A percentile compares a stretch with the other conserved stretches of the same genome.
These are phyloP conservation scores for Neobulgaria alba DNA, from an alignment of 2,329 filamentous ascomycete genomes.

Conservation along the genomic window DNA sequence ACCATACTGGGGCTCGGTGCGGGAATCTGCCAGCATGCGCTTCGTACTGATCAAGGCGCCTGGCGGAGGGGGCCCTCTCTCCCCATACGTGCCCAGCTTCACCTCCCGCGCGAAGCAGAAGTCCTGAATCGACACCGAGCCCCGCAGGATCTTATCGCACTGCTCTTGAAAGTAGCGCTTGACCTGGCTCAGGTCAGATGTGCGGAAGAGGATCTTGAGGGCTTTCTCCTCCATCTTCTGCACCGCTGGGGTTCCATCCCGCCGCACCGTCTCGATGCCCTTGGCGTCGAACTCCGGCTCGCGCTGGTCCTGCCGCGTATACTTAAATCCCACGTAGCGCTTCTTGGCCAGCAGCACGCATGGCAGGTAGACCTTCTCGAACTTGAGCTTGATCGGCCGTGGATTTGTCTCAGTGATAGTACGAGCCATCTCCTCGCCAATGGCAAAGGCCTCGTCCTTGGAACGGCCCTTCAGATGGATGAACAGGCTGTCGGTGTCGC, in stretches of 20 bases:
- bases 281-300: conserved; percentile 94
- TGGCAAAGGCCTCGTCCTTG: conserved; percentile 79
- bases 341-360: conserved; percentile 94
- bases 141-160: conserved; percentile 86
- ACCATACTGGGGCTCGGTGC: conserved; percentile 86
- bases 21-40: conserved; percentile 77
- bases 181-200: conserved; percentile 77
- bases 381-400: conserved; percentile 87
- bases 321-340: conserved; percentile 96
- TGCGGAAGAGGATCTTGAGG: conserved; percentile 81
- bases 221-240: conserved; percentile 95
- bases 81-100: conserved; percentile 78
- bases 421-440: conserved; percentile 85
- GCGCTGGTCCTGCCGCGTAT: conserved; percentile 66
- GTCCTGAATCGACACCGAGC: conserved; percentile 81
- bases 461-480: conserved; percentile 82
- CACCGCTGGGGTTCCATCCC: conserved; percentile 89
- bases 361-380: conserved; percentile 96
- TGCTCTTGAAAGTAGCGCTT: conserved; percentile 86
- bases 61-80: conserved; percentile 70
- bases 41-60: conserved; percentile 83
- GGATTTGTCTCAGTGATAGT: conserved; percentile 86
- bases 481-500: conserved; percentile 94
- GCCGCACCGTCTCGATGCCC: conserved; percentile 92
- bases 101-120: conserved; percentile 95